phyloP scores from a whole-genome alignment of 176 grass and related monocot genomes.

The Phragmites australis region DNA sequence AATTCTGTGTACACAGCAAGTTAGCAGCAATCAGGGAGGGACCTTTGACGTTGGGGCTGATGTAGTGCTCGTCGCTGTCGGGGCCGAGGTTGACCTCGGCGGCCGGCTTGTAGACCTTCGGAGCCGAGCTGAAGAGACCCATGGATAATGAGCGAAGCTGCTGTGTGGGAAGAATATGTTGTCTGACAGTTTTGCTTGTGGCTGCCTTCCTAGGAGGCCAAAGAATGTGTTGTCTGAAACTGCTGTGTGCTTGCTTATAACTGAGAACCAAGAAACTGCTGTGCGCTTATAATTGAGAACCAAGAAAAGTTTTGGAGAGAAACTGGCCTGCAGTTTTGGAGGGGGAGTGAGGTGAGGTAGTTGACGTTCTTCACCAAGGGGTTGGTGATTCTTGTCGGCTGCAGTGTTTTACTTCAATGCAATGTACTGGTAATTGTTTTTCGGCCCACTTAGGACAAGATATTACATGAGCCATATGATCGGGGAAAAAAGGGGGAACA shows the following conservation, averaged over 20 bases:
- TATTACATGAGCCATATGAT: background rate
- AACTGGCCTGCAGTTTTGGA: background rate
- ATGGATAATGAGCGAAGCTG: constrained; percentile 37
- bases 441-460: background rate
- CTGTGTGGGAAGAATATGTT: background rate
- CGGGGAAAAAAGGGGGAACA: no score
- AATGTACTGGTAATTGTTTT: constrained; percentile 6
- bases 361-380: background rate
- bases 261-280: background rate
- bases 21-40: no score
- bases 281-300: constrained; percentile 20
- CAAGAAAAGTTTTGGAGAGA: background rate
- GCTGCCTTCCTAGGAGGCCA: background rate
- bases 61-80: constrained; percentile 69
- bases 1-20: background rate
- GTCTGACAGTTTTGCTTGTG: background rate
- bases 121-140: constrained; percentile 51
- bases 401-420: constrained; percentile 24
- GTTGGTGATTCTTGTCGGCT: constrained; percentile 7
- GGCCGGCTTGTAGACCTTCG: constrained; percentile 76
- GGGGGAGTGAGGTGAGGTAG: constrained; percentile 8
- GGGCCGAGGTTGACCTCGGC: constrained; percentile 60
- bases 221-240: no score
- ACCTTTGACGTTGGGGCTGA: constrained; percentile 83
- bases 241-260: constrained; percentile 39